A percentile compares a stretch with the other conserved stretches of the same genome.
Conservation (phyloP, 164 flowering plant genomes). For the Nymphaea colorata region DNA sequence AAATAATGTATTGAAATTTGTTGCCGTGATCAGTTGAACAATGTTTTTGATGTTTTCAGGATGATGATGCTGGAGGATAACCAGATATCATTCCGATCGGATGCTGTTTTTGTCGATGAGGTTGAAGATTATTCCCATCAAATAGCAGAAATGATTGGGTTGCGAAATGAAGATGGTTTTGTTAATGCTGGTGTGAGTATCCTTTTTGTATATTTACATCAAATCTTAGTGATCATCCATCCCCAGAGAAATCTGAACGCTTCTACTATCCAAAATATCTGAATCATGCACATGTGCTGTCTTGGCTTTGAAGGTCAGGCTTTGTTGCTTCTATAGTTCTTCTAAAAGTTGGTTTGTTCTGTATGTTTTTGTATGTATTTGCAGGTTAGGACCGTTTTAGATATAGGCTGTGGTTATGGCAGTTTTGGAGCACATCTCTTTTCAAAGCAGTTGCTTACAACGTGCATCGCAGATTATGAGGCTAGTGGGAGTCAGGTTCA, state of each 20-base stretch:
- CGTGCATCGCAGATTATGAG: constrained; percentile 92
- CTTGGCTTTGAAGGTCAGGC: too few species aligned
- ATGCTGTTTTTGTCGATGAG: constrained; percentile 62
- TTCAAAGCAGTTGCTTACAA: constrained; percentile 68
- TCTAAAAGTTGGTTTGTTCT: neutral
- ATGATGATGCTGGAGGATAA: constrained; percentile 98
- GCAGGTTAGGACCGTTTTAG: constrained; percentile 91
- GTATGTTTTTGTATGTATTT: constrained; percentile 2
- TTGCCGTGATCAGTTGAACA: too few species aligned
- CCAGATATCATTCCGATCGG: constrained; percentile 91
- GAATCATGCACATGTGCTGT: too few species aligned
- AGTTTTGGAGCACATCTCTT: constrained; percentile 97
- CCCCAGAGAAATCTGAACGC: neutral
- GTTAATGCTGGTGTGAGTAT: constrained; percentile 78
- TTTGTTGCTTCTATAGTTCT: neutral
- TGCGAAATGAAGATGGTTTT: constrained; percentile 71
- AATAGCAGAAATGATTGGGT: constrained; percentile 97
- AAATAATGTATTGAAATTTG: too few species aligned
- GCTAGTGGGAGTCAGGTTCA: constrained; percentile 97
- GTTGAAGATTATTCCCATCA: constrained; percentile 97
- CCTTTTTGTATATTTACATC: neutral
- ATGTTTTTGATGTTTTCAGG: constrained; percentile 22
- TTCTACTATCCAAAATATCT: too few species aligned
- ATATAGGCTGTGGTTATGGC: constrained; percentile 97
- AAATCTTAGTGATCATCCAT: neutral